Conservation (phyloP, 805 yeast genomes). For the Zygosaccharomyces bailii region DNA sequence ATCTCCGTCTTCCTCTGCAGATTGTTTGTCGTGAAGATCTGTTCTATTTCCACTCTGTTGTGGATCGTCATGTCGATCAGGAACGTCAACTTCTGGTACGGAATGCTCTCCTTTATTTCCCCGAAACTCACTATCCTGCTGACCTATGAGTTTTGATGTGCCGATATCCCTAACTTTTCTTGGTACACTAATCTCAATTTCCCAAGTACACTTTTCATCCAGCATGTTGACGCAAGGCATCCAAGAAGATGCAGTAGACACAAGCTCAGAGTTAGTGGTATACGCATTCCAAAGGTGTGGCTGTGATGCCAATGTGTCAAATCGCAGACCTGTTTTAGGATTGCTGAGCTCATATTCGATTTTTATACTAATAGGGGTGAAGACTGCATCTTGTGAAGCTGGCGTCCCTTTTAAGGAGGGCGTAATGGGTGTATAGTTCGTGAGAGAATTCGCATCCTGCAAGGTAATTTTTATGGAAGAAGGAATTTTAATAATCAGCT, state of each 20-base stretch:
- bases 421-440: conserved; percentile 39
- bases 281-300: conserved; percentile 74
- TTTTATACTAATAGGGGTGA: conserved; percentile 68
- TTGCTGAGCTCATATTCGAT: conserved; percentile 64
- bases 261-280: conserved; percentile 74
- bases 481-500: conserved; percentile 33
- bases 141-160: conserved; percentile 35
- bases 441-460: conserved; percentile 45
- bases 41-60: not conserved
- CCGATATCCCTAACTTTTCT: conserved; percentile 71
- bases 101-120: not conserved
- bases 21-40: not conserved
- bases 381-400: conserved; percentile 46
- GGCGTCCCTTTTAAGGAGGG: conserved; percentile 42
- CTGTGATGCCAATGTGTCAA: conserved; percentile 44
- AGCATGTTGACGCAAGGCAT: conserved; percentile 90
- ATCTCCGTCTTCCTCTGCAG: conserved; percentile 12
- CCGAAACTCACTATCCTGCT: conserved; percentile 19
- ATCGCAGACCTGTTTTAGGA: conserved; percentile 71
- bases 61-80: not conserved
- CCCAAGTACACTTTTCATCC: conserved; percentile 91
- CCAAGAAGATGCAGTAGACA: conserved; percentile 91
- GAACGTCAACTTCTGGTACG: not conserved
- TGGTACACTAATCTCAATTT: conserved; percentile 80
- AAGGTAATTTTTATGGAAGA: conserved; percentile 51